Conservation (phyloP, 2,329 filamentous ascomycete species). For the Cladorrhinum sp. region DNA sequence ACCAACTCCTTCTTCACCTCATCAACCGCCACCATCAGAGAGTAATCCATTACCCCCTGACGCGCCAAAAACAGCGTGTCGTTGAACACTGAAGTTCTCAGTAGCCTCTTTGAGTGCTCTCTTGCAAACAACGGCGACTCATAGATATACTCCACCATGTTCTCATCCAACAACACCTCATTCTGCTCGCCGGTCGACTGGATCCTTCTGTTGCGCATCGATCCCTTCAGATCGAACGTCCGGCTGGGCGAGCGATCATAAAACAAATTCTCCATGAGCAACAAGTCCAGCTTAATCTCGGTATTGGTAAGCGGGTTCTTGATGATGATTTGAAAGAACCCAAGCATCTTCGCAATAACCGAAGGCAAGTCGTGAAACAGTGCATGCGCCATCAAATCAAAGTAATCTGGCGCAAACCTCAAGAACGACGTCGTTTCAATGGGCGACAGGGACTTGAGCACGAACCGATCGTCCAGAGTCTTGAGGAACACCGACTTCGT, state of each 20-base stretch:
- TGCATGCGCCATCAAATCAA: conserved; percentile 93
- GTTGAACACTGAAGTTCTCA: conserved; percentile 92
- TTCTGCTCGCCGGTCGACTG: conserved; percentile 93
- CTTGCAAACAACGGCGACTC: conserved; percentile 93
- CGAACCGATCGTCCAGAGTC: conserved; percentile 89
- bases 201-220: conserved; percentile 97
- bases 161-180: conserved; percentile 94
- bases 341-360: conserved; percentile 98
- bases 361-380: conserved; percentile 93
- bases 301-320: conserved; percentile 89
- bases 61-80: conserved; percentile 92
- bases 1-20: conserved; percentile 86
- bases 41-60: conserved; percentile 99
- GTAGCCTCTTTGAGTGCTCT: conserved; percentile 91
- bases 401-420: conserved; percentile 94
- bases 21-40: conserved; percentile 96
- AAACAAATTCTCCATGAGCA: conserved; percentile 97
- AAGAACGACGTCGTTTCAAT: conserved; percentile 93
- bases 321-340: conserved; percentile 95
- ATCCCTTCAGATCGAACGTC: conserved; percentile 94
- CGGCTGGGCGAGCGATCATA: conserved; percentile 89
- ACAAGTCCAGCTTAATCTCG: conserved; percentile 89
- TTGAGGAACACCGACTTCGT: conserved; percentile 97
- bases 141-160: conserved; percentile 99
- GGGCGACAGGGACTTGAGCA: conserved; percentile 85